Percentiles rank a stretch among this genome's conserved stretches.
Evolutionary conservation across 2,329 filamentous ascomycete genomes (phyloP).

Genomic region (Stagonosporopsis cucurbitacearum): DNA sequence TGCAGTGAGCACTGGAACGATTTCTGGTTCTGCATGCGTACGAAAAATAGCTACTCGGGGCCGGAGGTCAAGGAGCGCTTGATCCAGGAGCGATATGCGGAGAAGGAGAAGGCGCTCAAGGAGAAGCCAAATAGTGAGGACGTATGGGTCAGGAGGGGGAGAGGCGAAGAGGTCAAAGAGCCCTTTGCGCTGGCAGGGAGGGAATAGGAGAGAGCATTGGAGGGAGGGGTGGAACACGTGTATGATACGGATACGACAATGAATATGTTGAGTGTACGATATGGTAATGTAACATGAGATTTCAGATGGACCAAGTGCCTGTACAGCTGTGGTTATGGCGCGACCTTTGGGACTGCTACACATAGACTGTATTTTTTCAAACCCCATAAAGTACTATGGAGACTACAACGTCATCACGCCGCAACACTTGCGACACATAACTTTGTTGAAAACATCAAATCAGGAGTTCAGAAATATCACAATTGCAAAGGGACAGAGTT

Average conservation of each 20-base stretch:
- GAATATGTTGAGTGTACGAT: neutral
- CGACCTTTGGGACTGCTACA: too few species aligned
- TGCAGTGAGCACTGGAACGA: conserved; percentile 90
- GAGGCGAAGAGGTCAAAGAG: conserved; percentile 34
- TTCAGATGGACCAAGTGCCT: too few species aligned
- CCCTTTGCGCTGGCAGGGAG: conserved; percentile 34
- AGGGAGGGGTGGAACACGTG: too few species aligned
- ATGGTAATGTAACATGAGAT: too few species aligned
- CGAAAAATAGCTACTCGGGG: conserved; percentile 65
- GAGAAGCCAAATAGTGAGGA: conserved; percentile 82
- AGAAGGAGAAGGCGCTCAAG: conserved; percentile 70
- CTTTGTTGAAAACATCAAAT: too few species aligned
- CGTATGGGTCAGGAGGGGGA: conserved; percentile 79
- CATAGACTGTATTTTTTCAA: too few species aligned
- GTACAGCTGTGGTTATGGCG: too few species aligned
- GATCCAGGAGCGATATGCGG: conserved; percentile 71
- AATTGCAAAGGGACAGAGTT: neutral
- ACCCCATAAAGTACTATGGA: neutral
- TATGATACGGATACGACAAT: too few species aligned
- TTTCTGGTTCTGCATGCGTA: conserved; percentile 98
- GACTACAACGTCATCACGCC: too few species aligned
- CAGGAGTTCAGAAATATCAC: conserved; percentile 12
- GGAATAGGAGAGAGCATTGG: neutral
- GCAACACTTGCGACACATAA: too few species aligned
- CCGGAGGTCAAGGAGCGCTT: conserved; percentile 62